phyloP scores from a whole-genome alignment of 2,329 filamentous ascomycete species.

The Ophidiomyces ophidiicola region DNA sequence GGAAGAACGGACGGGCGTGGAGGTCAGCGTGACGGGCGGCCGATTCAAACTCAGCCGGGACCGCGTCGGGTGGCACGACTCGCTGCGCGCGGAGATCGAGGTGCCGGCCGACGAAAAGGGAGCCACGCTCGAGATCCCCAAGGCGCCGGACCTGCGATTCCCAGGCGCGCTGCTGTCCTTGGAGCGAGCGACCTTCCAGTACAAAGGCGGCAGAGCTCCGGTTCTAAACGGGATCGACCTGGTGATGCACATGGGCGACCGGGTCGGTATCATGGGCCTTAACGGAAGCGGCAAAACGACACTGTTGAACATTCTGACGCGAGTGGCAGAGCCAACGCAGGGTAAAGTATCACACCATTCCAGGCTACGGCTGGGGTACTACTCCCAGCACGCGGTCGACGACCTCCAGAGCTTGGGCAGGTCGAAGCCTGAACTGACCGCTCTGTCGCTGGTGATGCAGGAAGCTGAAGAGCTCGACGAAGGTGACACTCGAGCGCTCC shows the following conservation, averaged over 20 bases:
- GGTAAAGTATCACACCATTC: slow-evolving; percentile 56
- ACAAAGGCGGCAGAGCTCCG: slow-evolving; percentile 36
- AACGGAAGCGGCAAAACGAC: slow-evolving; percentile 79
- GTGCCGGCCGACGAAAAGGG: slow-evolving; percentile 51
- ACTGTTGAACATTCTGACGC: slow-evolving; percentile 58
- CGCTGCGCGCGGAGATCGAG: slow-evolving; percentile 55
- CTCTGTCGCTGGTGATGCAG: slow-evolving; percentile 49
- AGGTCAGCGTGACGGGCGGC: slow-evolving; percentile 58
- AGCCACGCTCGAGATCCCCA: slow-evolving; percentile 47
- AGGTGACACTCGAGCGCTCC: slow-evolving; percentile 53
- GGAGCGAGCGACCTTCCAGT: slow-evolving; percentile 57
- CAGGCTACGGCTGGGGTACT: slow-evolving; percentile 59
- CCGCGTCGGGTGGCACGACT: slow-evolving; percentile 49
- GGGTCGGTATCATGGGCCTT: slow-evolving; percentile 62
- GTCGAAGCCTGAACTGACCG: slow-evolving; percentile 46
- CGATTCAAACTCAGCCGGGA: slow-evolving; percentile 75
- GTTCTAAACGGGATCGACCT: slow-evolving; percentile 54
- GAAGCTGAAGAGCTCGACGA: slow-evolving; percentile 48
- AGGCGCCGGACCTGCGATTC: slow-evolving; percentile 58
- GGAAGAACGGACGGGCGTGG: slow-evolving; percentile 66
- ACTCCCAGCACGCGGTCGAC: slow-evolving; percentile 69
- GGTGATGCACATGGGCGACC: slow-evolving; percentile 59
- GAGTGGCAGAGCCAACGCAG: slow-evolving; percentile 44
- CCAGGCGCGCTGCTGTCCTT: slow-evolving; percentile 61
- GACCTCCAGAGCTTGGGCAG: slow-evolving; percentile 47